A percentile compares a stretch with the other conserved stretches of the same genome.
phyloP scores from a whole-genome alignment of 257 asterid genomes.

The Solanum habrochaites region DNA sequence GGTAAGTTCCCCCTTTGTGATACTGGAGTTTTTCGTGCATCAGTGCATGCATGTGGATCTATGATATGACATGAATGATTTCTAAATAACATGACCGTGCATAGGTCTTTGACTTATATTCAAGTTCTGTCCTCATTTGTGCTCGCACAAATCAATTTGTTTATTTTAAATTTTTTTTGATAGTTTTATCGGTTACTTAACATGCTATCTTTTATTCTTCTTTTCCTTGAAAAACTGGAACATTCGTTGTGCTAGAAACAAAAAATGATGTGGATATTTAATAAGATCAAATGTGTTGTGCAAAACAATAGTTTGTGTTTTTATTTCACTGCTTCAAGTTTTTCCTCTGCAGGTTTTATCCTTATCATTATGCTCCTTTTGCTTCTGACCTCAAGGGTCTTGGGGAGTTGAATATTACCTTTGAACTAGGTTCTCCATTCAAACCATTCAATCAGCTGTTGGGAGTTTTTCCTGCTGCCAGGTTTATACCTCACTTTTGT shows the following conservation, averaged over 20 bases:
- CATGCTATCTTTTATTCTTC: background rate
- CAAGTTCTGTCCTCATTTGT: background rate
- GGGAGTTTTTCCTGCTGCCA: conserved; percentile 98
- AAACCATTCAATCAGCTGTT: conserved; percentile 91
- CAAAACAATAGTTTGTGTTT: background rate
- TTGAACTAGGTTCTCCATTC: conserved; percentile 85
- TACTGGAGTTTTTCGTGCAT: background rate
- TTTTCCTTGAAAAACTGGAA: background rate
- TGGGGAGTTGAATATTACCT: conserved; percentile 50
- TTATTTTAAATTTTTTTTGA: background rate
- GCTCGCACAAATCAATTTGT: background rate
- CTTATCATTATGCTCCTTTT: conserved; percentile 96
- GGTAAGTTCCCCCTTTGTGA: conserved; percentile 26
- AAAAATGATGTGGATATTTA: background rate
- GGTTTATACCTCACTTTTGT: conserved; percentile 34
- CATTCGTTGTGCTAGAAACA: background rate
- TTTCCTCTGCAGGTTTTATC: conserved; percentile 70
- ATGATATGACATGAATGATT: background rate
- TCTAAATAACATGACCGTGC: background rate
- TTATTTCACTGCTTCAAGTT: conserved; percentile 5
- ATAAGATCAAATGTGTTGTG: background rate
- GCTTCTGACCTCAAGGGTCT: conserved; percentile 94
- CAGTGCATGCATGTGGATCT: background rate
- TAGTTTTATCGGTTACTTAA: background rate
- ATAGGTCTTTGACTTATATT: background rate